Evolutionary conservation across 352 stramenopile genomes (phyloP), one percentile per base, ranked within the genome.

Genomic region (Albugo candida): DNA sequence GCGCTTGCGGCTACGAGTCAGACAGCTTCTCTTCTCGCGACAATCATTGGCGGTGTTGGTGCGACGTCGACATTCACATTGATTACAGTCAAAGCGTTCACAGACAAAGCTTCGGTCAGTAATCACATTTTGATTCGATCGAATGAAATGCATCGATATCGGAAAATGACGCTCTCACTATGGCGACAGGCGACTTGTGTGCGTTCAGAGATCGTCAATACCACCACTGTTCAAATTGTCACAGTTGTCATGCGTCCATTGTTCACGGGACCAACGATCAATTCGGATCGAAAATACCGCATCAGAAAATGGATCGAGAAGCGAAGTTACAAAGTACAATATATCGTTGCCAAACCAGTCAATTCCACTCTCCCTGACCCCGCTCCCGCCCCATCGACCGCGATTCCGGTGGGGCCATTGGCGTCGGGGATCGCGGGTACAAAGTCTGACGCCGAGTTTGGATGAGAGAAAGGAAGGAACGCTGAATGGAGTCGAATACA

Each of bases 261-360:
- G 57, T 77, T 77, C 56, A 71, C 61, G 20, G 61, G 64, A 14
- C 51, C 59, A 20, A 62, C 59, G 5, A 56, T 62, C 52, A 64
- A 62, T 37, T 70, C 57, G 2, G 65, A 67, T 52, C 54, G 61
- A 24, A 56, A 60, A 35, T 62, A 77, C 48, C 42, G 67, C 21
- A 74, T 74, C 43, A 57, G 71, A 53, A 64, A 47, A 41, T 73
- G 67, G 62, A 57, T 75, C 47, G 49, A 75, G 42, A 70, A 70
- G 51, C 61, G 54, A 24, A 62, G 59, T 11, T 56, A 60, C 1
- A 60, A 72, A 47, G 55, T 53, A 1, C n/a, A 53, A 34, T 44
- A 58, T 1, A 53, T 24, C 20, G 20, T 43, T 8, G 38, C 38
- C 3, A 19, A 43, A 43, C 8, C 38, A 3, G 24, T 31, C 24